Evolutionary conservation across 2,329 filamentous ascomycete genomes (phyloP).

Genomic region (Exophiala calicioides): DNA sequence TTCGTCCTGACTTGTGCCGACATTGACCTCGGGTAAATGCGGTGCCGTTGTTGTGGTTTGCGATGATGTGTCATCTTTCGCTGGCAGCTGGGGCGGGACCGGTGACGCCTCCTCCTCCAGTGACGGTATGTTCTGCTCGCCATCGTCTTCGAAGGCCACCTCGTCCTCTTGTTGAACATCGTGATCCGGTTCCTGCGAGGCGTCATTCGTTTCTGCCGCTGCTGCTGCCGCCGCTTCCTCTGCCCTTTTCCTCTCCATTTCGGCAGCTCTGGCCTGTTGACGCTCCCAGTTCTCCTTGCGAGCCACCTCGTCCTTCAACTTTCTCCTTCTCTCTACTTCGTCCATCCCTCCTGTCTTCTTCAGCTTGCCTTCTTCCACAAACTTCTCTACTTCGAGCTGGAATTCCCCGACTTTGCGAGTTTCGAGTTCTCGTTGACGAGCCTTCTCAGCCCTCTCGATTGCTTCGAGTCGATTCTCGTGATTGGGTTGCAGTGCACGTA

Average conservation of each 20-base stretch:
- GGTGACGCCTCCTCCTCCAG: slow-evolving; percentile 15
- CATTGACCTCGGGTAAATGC: slow-evolving; percentile 62
- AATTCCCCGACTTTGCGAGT: slow-evolving; percentile 72
- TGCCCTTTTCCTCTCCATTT: slow-evolving; percentile 44
- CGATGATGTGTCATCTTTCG: slow-evolving; percentile 8
- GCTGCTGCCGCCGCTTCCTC: slow-evolving; percentile 20
- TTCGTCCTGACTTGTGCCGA: slow-evolving; percentile 83
- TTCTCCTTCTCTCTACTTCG: slow-evolving; percentile 82
- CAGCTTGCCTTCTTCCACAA: slow-evolving; percentile 85
- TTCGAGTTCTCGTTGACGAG: slow-evolving; percentile 84
- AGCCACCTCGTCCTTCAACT: slow-evolving; percentile 82
- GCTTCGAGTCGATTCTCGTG: slow-evolving; percentile 91
- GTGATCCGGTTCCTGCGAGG: slow-evolving; percentile 9
- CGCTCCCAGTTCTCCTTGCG: slow-evolving; percentile 70
- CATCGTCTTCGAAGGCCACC: slow-evolving; percentile 22
- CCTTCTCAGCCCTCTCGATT: slow-evolving; percentile 93
- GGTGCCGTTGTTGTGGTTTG: slow-evolving; percentile 11
- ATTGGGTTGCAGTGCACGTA: slow-evolving; percentile 89
- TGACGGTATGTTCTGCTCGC: slow-evolving; percentile 15
- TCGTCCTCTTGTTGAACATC: slow-evolving; percentile 24
- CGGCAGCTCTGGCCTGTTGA: slow-evolving; percentile 53
- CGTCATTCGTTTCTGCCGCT: slow-evolving; percentile 15
- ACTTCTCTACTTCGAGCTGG: slow-evolving; percentile 78
- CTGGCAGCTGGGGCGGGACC: slow-evolving; percentile 1
- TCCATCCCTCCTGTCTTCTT: slow-evolving; percentile 97